Evolutionary conservation across 2,329 filamentous ascomycete genomes (phyloP), one percentile per base, ranked within the genome.

Genomic region (Cladosporium velox): DNA sequence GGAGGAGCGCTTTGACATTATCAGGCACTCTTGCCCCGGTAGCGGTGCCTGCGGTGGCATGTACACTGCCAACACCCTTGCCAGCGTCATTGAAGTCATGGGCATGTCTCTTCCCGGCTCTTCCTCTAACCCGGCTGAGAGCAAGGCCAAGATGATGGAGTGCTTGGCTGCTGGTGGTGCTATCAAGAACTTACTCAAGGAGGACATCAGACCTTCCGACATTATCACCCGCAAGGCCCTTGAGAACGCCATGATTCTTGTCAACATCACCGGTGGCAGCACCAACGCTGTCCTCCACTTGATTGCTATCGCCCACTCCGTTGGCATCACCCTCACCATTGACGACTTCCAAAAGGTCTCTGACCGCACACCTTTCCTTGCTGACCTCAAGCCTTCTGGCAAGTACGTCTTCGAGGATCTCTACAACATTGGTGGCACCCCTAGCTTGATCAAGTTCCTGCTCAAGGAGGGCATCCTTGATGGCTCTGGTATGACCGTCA

Each of bases 1-100:
- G 81, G 89, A 95, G 75, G 85, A 94, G 81, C 90, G 95, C 62
- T 96, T 93, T 78, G 95, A 98, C 79, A 94, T 98, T 75, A 97
- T 97, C 78, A 88, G 93, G 68, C 85, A 98, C 76, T 93, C 95
- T 52, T 97, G 93, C 79, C 91, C 91, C 28, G 91, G 92, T 44
- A 84, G 88, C 72, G 92, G 92, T 72, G 92, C 92, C 14, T 96
- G 92, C 74, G 92, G 92, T 77, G 92, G 92, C 73, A 96, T 96
- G 82, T 84, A 84, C 75, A 84, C 82, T 14, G 82, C 82, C 54
- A 84, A 84, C 75, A 84, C 82, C 57, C 81, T 84, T 77, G 82
- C 82, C 47, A 83, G 80, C 7, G 80, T 82, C 8, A 82, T 84
- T 64, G 82, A 84, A 71, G 77, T 76, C 57, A 83, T 84, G 78